A percentile compares a stretch with the other conserved stretches of the same genome.
phyloP scores from a whole-genome alignment of 306 rosid genomes.

The Begonia peltatifolia region DNA sequence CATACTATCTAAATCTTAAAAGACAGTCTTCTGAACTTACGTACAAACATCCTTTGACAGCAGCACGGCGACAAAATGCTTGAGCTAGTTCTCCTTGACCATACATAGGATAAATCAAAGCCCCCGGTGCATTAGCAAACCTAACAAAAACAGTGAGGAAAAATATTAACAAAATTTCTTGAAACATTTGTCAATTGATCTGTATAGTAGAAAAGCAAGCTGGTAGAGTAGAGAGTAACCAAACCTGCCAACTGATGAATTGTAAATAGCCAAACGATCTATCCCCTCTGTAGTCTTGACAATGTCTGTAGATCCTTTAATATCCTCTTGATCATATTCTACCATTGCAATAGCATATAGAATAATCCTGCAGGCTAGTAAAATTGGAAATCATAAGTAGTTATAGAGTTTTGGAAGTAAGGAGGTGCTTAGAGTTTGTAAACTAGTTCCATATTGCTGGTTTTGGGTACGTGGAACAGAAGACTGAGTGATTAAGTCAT shows the following conservation, averaged over 20 bases:
- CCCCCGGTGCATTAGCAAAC: constrained; percentile 71
- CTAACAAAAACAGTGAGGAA: constrained; percentile 20
- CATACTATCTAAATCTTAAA: neutral
- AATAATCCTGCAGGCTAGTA: constrained; percentile 44
- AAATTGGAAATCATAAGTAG: neutral
- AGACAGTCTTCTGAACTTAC: constrained; percentile 36
- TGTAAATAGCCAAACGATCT: constrained; percentile 59
- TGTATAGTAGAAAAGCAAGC: neutral
- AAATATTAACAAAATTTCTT: neutral
- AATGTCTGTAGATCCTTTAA: constrained; percentile 27
- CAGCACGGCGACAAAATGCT: constrained; percentile 88
- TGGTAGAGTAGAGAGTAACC: neutral
- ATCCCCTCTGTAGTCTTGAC: constrained; percentile 70
- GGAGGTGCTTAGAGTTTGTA: too few relatives aligned
- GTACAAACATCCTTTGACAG: constrained; percentile 87
- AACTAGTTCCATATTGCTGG: too few relatives aligned
- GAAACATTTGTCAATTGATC: too few relatives aligned
- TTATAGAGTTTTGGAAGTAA: too few relatives aligned
- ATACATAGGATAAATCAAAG: constrained; percentile 70
- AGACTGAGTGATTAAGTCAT: too few relatives aligned
- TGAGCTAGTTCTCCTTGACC: constrained; percentile 86
- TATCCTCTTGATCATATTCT: constrained; percentile 61
- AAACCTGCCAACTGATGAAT: constrained; percentile 75
- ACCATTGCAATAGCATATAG: constrained; percentile 75
- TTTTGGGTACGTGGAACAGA: too few relatives aligned